These are phyloP conservation scores for Ampelomyces quisqualis DNA, from an alignment of 2,329 filamentous ascomycete species.

Conservation along the genomic window DNA sequence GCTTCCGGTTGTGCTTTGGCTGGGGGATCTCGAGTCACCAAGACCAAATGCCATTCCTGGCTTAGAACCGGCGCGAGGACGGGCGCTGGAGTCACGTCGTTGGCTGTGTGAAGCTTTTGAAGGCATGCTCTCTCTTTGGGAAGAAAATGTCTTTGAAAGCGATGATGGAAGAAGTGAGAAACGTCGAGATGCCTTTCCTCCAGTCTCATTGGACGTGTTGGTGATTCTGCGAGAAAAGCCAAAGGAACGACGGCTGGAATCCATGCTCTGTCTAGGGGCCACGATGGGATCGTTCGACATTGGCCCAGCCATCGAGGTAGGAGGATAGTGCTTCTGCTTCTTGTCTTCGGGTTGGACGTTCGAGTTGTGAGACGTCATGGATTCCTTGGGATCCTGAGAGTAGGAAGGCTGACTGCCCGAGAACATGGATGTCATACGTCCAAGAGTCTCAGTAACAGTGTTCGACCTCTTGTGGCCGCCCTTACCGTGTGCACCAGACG, in stretches of 20 bases:
- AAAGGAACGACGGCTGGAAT: slow-evolving; percentile 53
- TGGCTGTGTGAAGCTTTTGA: slow-evolving; percentile 36
- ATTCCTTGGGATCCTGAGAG: slow-evolving; percentile 32
- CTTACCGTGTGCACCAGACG: slow-evolving; percentile 17
- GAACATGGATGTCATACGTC: slow-evolving; percentile 79
- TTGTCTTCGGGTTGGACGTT: slow-evolving; percentile 47
- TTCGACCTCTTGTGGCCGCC: slow-evolving; percentile 65
- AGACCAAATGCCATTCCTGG: slow-evolving; percentile 48
- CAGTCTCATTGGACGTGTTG: slow-evolving; percentile 36
- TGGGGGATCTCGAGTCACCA: slow-evolving; percentile 47
- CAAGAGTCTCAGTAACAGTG: slow-evolving; percentile 71
- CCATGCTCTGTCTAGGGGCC: slow-evolving; percentile 49
- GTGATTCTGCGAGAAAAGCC: slow-evolving; percentile 52
- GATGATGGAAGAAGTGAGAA: slow-evolving; percentile 55
- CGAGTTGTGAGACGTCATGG: slow-evolving; percentile 50
- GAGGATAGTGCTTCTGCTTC: slow-evolving; percentile 75
- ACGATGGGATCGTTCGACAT: slow-evolving; percentile 58
- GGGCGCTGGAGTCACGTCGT: slow-evolving; percentile 35
- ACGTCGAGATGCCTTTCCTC: slow-evolving; percentile 47
- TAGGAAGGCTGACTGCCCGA: slow-evolving; percentile 53
- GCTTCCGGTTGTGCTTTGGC: slow-evolving; percentile 49
- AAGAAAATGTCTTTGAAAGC: slow-evolving; percentile 50
- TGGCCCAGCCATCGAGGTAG: slow-evolving; percentile 82
- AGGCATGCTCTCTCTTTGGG: slow-evolving; percentile 39
- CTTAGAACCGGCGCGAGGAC: slow-evolving; percentile 36